Base-by-base conservation (phyloP, 1,139 yeast genomes). In the Lodderomyces pseudojiufengensis region DNA sequence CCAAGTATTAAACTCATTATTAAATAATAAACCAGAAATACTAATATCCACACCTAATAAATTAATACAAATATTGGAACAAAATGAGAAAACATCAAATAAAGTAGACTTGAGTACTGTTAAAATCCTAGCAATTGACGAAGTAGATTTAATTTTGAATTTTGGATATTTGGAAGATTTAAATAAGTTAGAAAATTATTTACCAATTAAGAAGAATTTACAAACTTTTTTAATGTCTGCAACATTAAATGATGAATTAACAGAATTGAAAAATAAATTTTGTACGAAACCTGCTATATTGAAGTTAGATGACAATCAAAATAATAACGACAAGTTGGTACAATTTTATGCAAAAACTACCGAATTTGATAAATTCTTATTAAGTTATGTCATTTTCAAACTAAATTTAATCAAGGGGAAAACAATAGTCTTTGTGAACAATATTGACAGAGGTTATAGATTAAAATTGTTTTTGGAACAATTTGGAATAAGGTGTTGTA, bases 141-240 rank as follows among this genome's bases (percentile, higher is more conserved):
- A 94, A 61, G 97, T 95, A 13, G 99, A 94, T 64, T 73, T 92
- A 51, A 79, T 94, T 31, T 65, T 87, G 39, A 83, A 95, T 2
- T 94, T 85, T 57, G 99, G 98, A 12, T 87, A 92, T 57, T 76
- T 80, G 48, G 95, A 87, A 6, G 98, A 94, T 60, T 69, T 94
- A 46, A 63, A 72, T 38, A 76, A 75, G 47, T 70, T 92, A 43
- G 74, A 83, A 11, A 69, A 70, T 16, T 74, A 65, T 44, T 63
- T 87, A 45, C 92, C 94, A 9, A 70, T 80, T 37, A 80, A 79
- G 55, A 82, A 82, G 49, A 80, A 81, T 38, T 66, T 87, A 48
- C 98, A 94, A 62, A 82, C 95, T 2, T 90, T 88, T 63, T 67
- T 94, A 47, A 92, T 92, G 97, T 86, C 96, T 58, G 99, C 99